Base-by-base conservation (phyloP, 2,329 filamentous ascomycete species). In the Xylariaceae sp. region DNA sequence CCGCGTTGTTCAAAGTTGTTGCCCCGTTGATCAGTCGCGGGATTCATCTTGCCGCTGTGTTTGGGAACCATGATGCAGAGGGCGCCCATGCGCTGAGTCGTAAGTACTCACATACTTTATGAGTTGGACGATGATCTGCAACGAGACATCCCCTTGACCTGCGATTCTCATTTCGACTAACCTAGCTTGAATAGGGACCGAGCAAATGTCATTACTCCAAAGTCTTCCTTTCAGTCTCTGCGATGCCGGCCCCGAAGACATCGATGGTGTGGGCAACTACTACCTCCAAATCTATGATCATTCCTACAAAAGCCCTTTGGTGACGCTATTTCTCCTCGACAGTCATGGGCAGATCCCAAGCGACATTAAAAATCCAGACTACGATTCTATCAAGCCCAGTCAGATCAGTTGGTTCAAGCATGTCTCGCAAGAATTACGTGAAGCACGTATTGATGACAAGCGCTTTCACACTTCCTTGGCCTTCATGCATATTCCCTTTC, bases 1-100 rank as follows among this genome's bases (percentile, higher is more conserved):
- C 60, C 54, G 54, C 58, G 21, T 55, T 64, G 21, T 64, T 85
- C 68, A 88, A 88, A 64, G 79, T 83, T 50, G 77, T 80, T 29
- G 80, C 81, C 42, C 72, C 83, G 22, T 73, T 88, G 38, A 77
- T 82, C 37, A 73, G 80, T 58, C 80, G 81, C 55, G 77, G 77
- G 48, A 84, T 86, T 37, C 84, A 84, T 0, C 87, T 82, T 56
- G 82, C 83, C 27, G 77, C 79, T 47, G 86, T 88, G 36, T 86
- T 86, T 60, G 84, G 84, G 49, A 88, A 88, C 56, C 84, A 88
- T 63, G 83, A 88, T 56, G 80, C 85, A 53, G 83, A 87, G 70
- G 83, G 83, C 38, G 50, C 21, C 21, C 47, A 67, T 45, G 64
- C 64, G 58, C 60, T 68, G 57, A 62, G 62, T 51, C 64, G 65